Evolutionary conservation across 176 grass and related monocot species (phyloP).

Genomic region (Phoenix roebelenii): DNA sequence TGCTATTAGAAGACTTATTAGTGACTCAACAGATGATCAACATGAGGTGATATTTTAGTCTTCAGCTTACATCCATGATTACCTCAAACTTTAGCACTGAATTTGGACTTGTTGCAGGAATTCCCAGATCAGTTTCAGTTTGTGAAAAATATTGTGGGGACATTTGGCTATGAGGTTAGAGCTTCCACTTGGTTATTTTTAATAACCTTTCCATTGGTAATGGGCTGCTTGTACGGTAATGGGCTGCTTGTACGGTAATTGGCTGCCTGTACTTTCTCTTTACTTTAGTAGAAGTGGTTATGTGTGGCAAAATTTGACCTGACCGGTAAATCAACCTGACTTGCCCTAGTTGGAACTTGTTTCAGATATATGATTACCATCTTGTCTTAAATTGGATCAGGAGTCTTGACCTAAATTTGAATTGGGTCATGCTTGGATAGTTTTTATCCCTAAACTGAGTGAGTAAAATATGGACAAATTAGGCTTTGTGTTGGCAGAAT

Average conservation of each 20-base stretch:
- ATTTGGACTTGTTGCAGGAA: constrained; percentile 1
- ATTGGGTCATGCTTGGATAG: no score
- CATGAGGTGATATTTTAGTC: background rate
- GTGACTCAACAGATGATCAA: background rate
- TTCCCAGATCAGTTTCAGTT: constrained; percentile 4
- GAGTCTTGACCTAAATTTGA: no score
- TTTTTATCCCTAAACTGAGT: no score
- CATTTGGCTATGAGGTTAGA: constrained; percentile 8
- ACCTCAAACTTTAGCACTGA: no score
- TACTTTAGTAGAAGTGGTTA: background rate
- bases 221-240: background rate
- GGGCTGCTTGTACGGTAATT: background rate
- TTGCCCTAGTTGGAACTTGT: no score
- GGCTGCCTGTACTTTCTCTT: background rate
- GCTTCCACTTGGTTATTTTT: background rate
- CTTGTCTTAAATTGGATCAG: no score
- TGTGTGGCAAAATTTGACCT: no score
- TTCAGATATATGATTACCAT: no score
- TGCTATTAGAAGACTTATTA: background rate
- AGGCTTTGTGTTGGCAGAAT: no score
- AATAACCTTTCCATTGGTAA: background rate
- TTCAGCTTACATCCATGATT: background rate
- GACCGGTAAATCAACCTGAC: no score
- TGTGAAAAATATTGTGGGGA: background rate
- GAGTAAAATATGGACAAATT: no score